Percentiles rank a stretch among this genome's conserved stretches.
Evolutionary conservation across 1,284 basidiomycete genomes (phyloP).

Genomic region (Wolfiporia cocos): DNA sequence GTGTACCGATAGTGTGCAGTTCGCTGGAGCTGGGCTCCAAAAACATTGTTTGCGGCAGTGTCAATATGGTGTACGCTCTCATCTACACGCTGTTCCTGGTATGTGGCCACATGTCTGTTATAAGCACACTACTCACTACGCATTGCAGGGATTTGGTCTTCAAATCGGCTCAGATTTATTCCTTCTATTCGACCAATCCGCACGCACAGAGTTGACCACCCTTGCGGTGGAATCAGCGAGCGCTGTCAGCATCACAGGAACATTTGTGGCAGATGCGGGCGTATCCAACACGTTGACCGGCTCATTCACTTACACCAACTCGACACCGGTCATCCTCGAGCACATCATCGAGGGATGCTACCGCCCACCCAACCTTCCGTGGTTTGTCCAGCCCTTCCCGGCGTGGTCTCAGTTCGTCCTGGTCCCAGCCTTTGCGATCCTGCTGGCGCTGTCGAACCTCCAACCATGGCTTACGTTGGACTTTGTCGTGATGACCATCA

Average conservation of each 20-base stretch:
- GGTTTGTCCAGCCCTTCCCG: conserved; percentile 78
- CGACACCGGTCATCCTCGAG: conserved; percentile 33
- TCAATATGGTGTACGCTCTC: conserved; percentile 86
- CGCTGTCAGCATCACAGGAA: conserved; percentile 53
- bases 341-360: conserved; percentile 64
- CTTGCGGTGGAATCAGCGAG: conserved; percentile 45
- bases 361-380: conserved; percentile 56
- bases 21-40: conserved; percentile 85
- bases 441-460: conserved; percentile 71
- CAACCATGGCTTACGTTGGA: conserved; percentile 70
- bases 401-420: conserved; percentile 72
- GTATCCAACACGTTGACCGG: conserved; percentile 48
- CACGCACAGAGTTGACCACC: conserved; percentile 45
- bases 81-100: conserved; percentile 80
- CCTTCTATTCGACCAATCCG: conserved; percentile 64
- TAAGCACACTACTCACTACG: neutral
- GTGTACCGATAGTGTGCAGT: conserved; percentile 57
- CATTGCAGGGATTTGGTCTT: conserved; percentile 65
- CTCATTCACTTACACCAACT: conserved; percentile 71
- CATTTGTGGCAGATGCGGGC: conserved; percentile 59
- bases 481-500: conserved; percentile 79
- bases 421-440: conserved; percentile 72
- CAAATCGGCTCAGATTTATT: conserved; percentile 86
- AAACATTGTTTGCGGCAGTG: conserved; percentile 81
- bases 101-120: neutral